Percentiles rank a stretch among this genome's conserved stretches.
Conservation (phyloP, 2,329 filamentous ascomycete genomes). For the Boeremia lycopersici region DNA sequence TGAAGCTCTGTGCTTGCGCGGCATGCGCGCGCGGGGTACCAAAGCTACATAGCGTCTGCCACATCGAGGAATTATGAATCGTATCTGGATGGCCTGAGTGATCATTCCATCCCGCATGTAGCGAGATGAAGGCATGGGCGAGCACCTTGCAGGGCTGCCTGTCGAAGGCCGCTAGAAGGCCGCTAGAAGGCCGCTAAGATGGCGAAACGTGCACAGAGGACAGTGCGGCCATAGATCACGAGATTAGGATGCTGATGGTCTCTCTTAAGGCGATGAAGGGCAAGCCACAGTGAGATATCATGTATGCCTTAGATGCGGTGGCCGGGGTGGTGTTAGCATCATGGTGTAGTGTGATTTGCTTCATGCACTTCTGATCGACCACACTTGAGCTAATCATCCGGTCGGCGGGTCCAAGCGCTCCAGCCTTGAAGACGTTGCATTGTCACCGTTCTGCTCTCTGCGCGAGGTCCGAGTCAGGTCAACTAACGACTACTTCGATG, state of each 20-base stretch:
- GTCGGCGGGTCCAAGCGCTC: neutral
- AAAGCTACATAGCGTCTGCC: conserved; percentile 16
- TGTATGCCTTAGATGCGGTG: conserved; percentile 15
- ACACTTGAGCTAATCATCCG: neutral
- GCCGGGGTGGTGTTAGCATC: conserved; percentile 10
- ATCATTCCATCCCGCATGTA: conserved; percentile 16
- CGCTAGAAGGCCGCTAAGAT: conserved; percentile 38
- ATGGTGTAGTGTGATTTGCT: conserved; percentile 8
- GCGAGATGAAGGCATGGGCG: conserved; percentile 37
- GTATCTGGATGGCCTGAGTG: conserved; percentile 11
- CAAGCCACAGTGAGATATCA: conserved; percentile 16
- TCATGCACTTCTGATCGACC: conserved; percentile 9
- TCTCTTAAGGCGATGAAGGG: conserved; percentile 18
- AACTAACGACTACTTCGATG: no score
- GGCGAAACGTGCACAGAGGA: conserved; percentile 33
- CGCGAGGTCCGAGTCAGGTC: no score
- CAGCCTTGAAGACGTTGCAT: neutral
- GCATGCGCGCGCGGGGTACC: conserved; percentile 19
- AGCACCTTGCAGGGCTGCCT: conserved; percentile 24
- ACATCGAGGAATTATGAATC: conserved; percentile 16
- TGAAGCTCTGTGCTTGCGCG: conserved; percentile 14
- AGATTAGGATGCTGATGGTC: conserved; percentile 18
- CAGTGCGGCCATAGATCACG: conserved; percentile 18
- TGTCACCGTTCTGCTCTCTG: no score
- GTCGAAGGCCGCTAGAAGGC: conserved; percentile 28